Evolutionary conservation across 495 filamentous ascomycete genomes (phyloP), one percentile per base, ranked within the genome.

Genomic region (Tuber magnatum): DNA sequence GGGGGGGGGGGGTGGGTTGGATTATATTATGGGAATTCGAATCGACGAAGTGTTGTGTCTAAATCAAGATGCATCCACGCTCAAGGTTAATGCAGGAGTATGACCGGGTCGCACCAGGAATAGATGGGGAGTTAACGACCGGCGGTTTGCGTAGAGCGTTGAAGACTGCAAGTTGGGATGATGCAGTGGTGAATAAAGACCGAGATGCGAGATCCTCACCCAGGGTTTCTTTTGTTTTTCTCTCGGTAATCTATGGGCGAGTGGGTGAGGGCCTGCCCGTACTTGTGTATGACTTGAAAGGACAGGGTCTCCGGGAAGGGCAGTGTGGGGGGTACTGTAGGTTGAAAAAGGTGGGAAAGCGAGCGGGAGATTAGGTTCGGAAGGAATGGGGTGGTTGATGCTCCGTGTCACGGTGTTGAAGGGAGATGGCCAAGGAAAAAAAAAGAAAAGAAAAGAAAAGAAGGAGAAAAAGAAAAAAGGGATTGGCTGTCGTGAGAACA

Each of bases 11-110:
- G 7, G n/a, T 40, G 39, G 2, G 39, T 40, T 40, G 39, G 51
- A 65, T 65, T 65, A 65, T 65, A 65, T 65, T 65, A 65, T 65
- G 28, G n/a, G 51, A 32, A 61, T 61, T 61, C 51, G 51, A 61
- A 61, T 61, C 51, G 51, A 61, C 51, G 10, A 32, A 61, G 51
- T n/a, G 51, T 61, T 10, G 51, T 14, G 51, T 61, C 51, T 61
- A 61, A 61, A 61, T 61, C 51, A 61, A 61, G 51, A 61, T 61
- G 51, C 51, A 61, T 61, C 51, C 51, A 61, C 51, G 51, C 51
- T 28, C 51, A 32, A 32, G 32, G 51, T 61, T 61, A 61, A 61
- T 61, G 51, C 51, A 61, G n/a, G 51, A 61, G 51, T 61, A 61
- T 61, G 51, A 61, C n/a, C 51, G 3, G 51, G n/a, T 32, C 9